Evolutionary conservation across 2,329 filamentous ascomycete genomes (phyloP).

Genomic region (Aspergillus tubingensis): DNA sequence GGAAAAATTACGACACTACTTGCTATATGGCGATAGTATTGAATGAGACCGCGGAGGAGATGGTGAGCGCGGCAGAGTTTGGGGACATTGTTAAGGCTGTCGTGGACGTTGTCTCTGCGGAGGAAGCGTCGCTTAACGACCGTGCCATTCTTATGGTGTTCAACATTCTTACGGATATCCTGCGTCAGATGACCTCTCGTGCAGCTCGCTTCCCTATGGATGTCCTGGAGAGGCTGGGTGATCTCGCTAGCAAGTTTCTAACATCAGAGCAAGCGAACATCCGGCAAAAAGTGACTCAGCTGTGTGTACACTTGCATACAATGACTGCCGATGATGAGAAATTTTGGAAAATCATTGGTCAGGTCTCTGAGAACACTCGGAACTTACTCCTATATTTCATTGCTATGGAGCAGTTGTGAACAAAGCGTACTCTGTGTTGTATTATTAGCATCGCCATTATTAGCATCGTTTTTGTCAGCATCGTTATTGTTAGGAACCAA

Average conservation of each 20-base stretch:
- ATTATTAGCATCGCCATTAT: no score
- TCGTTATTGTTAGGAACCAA: no score
- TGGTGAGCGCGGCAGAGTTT: slow-evolving; percentile 34
- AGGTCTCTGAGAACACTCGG: slow-evolving; percentile 33
- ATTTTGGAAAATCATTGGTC: slow-evolving; percentile 34
- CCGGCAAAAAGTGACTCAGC: slow-evolving; percentile 40
- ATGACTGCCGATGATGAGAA: slow-evolving; percentile 30
- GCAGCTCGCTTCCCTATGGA: slow-evolving; percentile 17
- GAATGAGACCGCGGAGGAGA: slow-evolving; percentile 41
- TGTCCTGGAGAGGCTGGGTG: slow-evolving; percentile 32
- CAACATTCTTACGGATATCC: slow-evolving; percentile 31
- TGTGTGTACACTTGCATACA: slow-evolving; percentile 32
- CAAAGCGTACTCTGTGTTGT: no score
- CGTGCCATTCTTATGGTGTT: slow-evolving; percentile 40
- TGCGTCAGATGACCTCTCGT: slow-evolving; percentile 28
- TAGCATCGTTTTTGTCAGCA: no score
- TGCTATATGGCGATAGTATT: slow-evolving; percentile 45
- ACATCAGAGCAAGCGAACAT: slow-evolving; percentile 39
- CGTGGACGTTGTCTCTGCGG: slow-evolving; percentile 17
- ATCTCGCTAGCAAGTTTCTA: slow-evolving; percentile 35
- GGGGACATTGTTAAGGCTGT: slow-evolving; percentile 12
- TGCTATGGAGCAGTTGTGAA: slow-evolving; percentile 9
- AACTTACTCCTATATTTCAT: slow-evolving; percentile 43
- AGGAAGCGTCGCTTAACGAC: slow-evolving; percentile 33
- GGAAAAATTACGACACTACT: slow-evolving; percentile 40